Conservation (phyloP, 2,329 filamentous ascomycete genomes). For the Corinectria fuckeliana region DNA sequence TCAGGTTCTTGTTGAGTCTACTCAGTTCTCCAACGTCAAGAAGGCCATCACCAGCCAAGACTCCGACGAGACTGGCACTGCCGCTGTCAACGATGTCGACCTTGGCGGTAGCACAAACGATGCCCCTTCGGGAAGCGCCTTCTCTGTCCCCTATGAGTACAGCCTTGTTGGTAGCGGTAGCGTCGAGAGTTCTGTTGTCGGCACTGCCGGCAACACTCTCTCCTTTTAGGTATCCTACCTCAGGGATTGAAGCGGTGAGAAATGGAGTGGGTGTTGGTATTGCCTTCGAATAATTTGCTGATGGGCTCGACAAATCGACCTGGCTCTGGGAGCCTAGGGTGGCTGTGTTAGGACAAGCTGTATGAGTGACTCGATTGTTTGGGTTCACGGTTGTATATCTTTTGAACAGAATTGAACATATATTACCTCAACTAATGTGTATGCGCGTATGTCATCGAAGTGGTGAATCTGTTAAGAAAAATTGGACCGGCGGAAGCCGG, state of each 20-base stretch:
- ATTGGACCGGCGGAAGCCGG: background rate
- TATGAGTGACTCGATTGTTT: background rate
- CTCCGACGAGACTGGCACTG: conserved; percentile 50
- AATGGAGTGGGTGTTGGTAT: background rate
- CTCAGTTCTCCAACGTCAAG: conserved; percentile 53
- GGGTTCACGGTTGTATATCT: background rate
- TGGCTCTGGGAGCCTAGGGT: background rate
- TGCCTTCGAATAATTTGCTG: background rate
- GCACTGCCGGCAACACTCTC: conserved; percentile 48
- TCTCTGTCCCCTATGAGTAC: conserved; percentile 60
- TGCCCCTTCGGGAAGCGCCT: conserved; percentile 54
- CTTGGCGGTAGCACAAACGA: conserved; percentile 47
- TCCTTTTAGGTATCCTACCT: conserved; percentile 37
- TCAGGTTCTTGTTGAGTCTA: conserved; percentile 63
- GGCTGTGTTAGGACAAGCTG: background rate
- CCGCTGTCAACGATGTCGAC: conserved; percentile 49
- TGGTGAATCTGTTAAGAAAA: too few species aligned
- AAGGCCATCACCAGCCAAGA: conserved; percentile 47
- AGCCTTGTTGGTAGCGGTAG: conserved; percentile 55
- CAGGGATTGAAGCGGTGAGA: background rate
- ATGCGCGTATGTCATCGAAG: too few species aligned
- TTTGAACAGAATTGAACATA: background rate
- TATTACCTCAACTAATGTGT: background rate
- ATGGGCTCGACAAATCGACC: background rate
- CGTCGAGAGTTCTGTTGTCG: conserved; percentile 44